Base-by-base conservation (phyloP, 2,329 filamentous ascomycete species). In the Fusarium sterilihyphosum region DNA sequence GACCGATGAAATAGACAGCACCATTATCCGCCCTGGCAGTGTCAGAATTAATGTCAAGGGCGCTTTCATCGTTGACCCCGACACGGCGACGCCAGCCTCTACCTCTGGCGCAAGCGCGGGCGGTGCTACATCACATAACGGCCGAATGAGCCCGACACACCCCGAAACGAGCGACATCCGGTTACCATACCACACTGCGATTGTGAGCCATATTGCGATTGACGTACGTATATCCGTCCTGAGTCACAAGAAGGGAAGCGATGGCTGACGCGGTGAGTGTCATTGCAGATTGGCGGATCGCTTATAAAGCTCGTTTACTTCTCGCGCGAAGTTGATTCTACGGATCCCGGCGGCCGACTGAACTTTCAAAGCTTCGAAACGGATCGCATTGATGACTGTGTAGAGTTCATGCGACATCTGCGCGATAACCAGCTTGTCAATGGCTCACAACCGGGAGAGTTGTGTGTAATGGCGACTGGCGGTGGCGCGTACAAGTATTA, bases 301-400 rank as follows among this genome's bases (percentile, higher is more conserved):
- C 88, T 99, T 40, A 95, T 95, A 75, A 99, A 99, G 85, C 90
- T 99, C 52, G 96, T 99, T 69, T 99, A 98, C 86, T 98, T 98
- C 75, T 96, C 95, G 24, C 93, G 94, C 74, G 96, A 98, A 83
- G 89, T 93, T 47, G 89, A 93, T 80, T 93, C 92, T 18, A 90
- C 88, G 35, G 93, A 95, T 77, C 92, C 93, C 57, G 96, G 96
- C 64, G 96, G 96, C 63, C 92, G 96, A 31, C 87, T 99, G 61
- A 98, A 98, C 83, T 99, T 99, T 81, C 89, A 97, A 79, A 97
- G 92, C 80, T 98, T 98, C 84, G 96, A 99, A 85, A 98, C 96
- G 9, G 94, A 98, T 79, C 91, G 91, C 67, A 98, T 99, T 79
- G 94, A 98, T 80, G 91, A 96, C 73, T 98, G 95, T 83, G 93